Conservation (phyloP, 768 basidiomycete species). For the Boletus coccyginus region DNA sequence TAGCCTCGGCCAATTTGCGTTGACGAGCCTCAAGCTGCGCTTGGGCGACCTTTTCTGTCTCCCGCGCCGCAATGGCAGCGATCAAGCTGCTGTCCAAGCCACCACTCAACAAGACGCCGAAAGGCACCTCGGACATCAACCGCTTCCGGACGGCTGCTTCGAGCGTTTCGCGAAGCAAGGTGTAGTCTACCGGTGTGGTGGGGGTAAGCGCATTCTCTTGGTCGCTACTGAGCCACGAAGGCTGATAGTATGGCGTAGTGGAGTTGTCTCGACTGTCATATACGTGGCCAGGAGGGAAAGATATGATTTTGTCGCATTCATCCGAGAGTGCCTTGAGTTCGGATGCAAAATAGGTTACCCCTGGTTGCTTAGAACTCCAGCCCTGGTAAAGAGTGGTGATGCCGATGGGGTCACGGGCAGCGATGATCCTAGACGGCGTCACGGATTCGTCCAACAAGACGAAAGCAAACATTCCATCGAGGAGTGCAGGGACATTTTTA, state of each 20-base stretch:
- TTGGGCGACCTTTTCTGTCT: constrained; percentile 87
- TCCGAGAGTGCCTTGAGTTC: constrained; percentile 90
- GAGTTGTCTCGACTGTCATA: constrained; percentile 83
- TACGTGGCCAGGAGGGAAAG: constrained; percentile 97
- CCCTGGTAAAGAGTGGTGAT: constrained; percentile 99
- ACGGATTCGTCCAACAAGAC: constrained; percentile 93
- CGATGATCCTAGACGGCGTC: constrained; percentile 86
- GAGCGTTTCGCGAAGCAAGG: constrained; percentile 70
- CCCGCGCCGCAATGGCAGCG: constrained; percentile 89
- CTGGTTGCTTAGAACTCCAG: constrained; percentile 80
- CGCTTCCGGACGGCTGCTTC: constrained; percentile 93
- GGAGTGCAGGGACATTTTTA: constrained; percentile 68
- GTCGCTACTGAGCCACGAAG: constrained; percentile 89
- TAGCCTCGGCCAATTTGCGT: constrained; percentile 50
- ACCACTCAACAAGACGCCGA: constrained; percentile 93
- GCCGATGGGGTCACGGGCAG: constrained; percentile 95
- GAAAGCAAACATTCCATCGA: constrained; percentile 99
- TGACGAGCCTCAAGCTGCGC: constrained; percentile 74
- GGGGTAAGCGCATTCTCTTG: constrained; percentile 58
- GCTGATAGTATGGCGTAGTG: constrained; percentile 82
- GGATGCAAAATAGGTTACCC: constrained; percentile 87
- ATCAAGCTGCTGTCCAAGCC: constrained; percentile 96
- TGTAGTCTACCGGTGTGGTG: constrained; percentile 59
- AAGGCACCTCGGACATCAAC: constrained; percentile 98
- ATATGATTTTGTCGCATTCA: constrained; percentile 91